A percentile compares a stretch with the other conserved stretches of the same genome.
Conservation (phyloP, 441 rosid species). For the Pelargonium cotyledonis region DNA sequence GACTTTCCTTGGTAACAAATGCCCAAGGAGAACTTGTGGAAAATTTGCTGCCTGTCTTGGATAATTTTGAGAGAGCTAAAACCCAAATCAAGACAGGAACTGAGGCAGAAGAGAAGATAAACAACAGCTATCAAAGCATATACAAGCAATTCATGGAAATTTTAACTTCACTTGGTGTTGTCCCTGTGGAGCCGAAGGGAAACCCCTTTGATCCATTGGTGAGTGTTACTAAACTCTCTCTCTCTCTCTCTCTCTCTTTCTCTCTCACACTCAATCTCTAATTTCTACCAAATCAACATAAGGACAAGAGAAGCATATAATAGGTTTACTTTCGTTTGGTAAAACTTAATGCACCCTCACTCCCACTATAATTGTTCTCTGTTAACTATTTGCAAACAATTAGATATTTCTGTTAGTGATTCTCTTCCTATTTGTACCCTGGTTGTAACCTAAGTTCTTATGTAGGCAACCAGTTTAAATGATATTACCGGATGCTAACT, state of each 20-base stretch:
- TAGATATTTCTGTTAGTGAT: too few relatives aligned
- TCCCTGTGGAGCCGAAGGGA: constrained; percentile 74
- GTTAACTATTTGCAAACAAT: too few relatives aligned
- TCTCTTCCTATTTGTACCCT: too few relatives aligned
- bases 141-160: constrained; percentile 90
- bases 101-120: constrained; percentile 89
- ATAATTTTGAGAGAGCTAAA: constrained; percentile 93
- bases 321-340: not conserved
- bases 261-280: not conserved
- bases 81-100: constrained; percentile 71
- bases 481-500: too few relatives aligned
- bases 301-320: not conserved
- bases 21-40: constrained; percentile 91
- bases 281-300: not conserved
- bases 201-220: constrained; percentile 89
- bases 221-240: constrained; percentile 29
- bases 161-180: constrained; percentile 66
- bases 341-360: too few relatives aligned
- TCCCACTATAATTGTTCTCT: too few relatives aligned
- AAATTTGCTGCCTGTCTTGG: constrained; percentile 67
- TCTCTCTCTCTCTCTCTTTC: too few relatives aligned
- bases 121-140: constrained; percentile 82
- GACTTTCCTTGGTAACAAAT: constrained; percentile 68
- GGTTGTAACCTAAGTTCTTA: too few relatives aligned
- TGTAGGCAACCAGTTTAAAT: too few relatives aligned